Evolutionary conservation across 129 eudicot genomes (phyloP).

Genomic region (Flaveria bidentis): DNA sequence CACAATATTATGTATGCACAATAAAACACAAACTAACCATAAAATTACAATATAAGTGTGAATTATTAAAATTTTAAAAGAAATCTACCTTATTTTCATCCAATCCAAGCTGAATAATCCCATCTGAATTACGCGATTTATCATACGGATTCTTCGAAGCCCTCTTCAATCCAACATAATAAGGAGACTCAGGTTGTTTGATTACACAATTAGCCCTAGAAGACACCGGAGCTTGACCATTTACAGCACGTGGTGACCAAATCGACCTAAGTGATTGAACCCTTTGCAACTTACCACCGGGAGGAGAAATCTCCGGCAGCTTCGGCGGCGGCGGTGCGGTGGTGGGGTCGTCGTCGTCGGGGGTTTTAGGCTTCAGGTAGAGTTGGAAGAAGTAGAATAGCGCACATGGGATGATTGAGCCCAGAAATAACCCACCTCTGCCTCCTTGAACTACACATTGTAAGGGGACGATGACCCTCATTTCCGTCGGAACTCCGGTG

Average conservation of each 20-base stretch:
- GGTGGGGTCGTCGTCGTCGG: conserved; percentile 26
- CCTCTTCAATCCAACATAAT: conserved; percentile 50
- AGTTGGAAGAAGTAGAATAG: conserved; percentile 87
- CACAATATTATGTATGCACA: no score
- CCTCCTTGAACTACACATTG: conserved; percentile 93
- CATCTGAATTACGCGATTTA: conserved; percentile 48
- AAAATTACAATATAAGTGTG: no score
- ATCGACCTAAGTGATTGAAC: conserved; percentile 50
- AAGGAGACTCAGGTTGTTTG: no score
- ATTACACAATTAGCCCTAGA: no score
- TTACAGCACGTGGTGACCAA: conserved; percentile 3
- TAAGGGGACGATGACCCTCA: conserved; percentile 96
- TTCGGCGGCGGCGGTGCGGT: conserved; percentile 12
- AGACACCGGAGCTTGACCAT: background rate
- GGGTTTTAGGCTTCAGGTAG: conserved; percentile 54
- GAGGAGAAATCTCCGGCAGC: conserved; percentile 37
- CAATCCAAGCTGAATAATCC: conserved; percentile 74
- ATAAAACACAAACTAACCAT: no score
- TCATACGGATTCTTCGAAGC: conserved; percentile 58
- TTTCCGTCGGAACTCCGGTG: conserved; percentile 57
- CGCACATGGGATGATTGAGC: conserved; percentile 83
- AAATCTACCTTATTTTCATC: conserved; percentile 59
- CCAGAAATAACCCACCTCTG: conserved; percentile 50
- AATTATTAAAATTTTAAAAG: no score
- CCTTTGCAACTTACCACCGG: conserved; percentile 47